Evolutionary conservation across 2,329 filamentous ascomycete genomes (phyloP), one percentile per base, ranked within the genome.

Genomic region (Pseudogymnoascus sp.): DNA sequence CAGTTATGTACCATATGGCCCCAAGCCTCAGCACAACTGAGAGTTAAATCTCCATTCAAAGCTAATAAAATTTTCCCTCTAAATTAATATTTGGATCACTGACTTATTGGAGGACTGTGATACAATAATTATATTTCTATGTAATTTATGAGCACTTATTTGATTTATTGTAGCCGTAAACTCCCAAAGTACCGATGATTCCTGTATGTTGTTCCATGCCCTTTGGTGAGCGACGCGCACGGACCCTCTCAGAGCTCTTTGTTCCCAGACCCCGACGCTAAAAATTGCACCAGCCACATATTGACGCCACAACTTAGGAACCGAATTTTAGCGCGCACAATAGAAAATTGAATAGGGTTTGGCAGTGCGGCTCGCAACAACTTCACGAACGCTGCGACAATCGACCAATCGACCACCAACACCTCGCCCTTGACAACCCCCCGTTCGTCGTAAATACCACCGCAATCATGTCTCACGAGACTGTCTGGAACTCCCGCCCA

Each of bases 401-500:
- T 56, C 50, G 50, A 56, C 59, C 34, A 60, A 60, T 60, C 59
- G 59, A 60, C 59, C 59, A 60, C 59, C 34, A 40, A 38, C 36
- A 38, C 18, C 59, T 60, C 59, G 59, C 59, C 59, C 59, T 38
- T 40, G 59, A 60, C 59, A 60, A 60, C 59, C n/a, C 59, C 59
- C 59, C 59, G 59, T 60, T 60, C 59, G 59, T 60, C 59, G 38
- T 40, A 60, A 56, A 56, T 56, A 68, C 66, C 62, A 67, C 53
- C 61, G 65, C 80, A 81, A 88, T 76, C 77, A 90, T 90, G 88
- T 88, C 88, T 81, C 88, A 90, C 92, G 93, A 97, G 85, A 92
- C 89, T 78, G 92, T 97, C 83, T 99, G 93, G 93, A 96, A 96
- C 89, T 96, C 92, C 77, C 93, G 95, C 81, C 95, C 95, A 78